Percentiles rank a stretch among this genome's conserved stretches.
phyloP scores from a whole-genome alignment of 192 early-diverging fungal genomes.

The Coemansia sp. region DNA sequence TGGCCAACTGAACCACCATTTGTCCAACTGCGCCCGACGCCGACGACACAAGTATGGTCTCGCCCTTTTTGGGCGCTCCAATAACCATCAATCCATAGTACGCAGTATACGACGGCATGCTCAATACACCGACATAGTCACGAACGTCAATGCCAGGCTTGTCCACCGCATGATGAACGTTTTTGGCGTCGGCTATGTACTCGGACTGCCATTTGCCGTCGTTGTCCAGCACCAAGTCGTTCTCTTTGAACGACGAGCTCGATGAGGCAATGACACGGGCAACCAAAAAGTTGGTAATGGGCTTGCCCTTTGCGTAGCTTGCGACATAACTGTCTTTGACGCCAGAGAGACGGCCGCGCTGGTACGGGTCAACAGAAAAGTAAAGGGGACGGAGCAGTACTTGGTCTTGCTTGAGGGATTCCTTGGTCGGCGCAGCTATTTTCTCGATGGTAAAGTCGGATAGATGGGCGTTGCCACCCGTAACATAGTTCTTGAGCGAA shows the following conservation, averaged over 20 bases:
- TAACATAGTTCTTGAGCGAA: conserved; percentile 3
- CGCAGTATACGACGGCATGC: conserved; percentile 81
- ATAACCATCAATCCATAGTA: conserved; percentile 63
- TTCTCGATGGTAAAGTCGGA: conserved; percentile 25
- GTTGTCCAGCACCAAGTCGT: conserved; percentile 63
- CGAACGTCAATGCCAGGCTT: conserved; percentile 6
- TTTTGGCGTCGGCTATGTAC: conserved; percentile 40
- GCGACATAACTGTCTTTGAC: conserved; percentile 59
- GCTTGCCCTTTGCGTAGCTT: conserved; percentile 56
- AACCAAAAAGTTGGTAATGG: conserved; percentile 35
- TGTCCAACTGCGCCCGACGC: conserved; percentile 79
- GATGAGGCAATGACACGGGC: conserved; percentile 65
- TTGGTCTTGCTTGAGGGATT: conserved; percentile 23
- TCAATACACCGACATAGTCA: conserved; percentile 56
- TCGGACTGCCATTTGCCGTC: conserved; percentile 62
- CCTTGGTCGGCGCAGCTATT: conserved; percentile 20
- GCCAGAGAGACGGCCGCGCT: conserved; percentile 54
- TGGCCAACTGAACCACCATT: conserved; percentile 77
- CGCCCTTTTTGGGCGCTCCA: conserved; percentile 72
- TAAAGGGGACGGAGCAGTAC: conserved; percentile 62
- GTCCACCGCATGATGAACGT: conserved; percentile 8
- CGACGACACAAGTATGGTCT: conserved; percentile 79
- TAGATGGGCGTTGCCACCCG: neutral
- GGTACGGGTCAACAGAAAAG: conserved; percentile 75
- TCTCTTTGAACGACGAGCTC: conserved; percentile 56